Percentiles rank a stretch among this genome's conserved stretches.
Conservation (phyloP, 1,139 yeast species). For the Lodderomyces parapsilosis region DNA sequence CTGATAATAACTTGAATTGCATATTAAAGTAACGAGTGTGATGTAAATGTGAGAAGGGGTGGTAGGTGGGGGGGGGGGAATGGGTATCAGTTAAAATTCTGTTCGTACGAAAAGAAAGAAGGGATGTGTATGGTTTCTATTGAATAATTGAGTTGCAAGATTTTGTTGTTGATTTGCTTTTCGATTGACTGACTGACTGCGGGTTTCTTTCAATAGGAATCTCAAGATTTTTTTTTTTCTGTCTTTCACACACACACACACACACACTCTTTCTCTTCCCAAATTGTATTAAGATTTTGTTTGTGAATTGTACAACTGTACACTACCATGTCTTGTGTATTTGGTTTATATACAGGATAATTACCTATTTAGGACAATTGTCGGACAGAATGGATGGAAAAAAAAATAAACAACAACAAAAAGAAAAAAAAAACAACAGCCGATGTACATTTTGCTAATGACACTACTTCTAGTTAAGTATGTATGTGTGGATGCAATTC, state of each 20-base stretch:
- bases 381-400: background rate
- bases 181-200: background rate
- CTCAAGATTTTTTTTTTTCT: background rate
- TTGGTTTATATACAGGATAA: background rate
- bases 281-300: background rate
- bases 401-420: background rate
- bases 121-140: too few species aligned
- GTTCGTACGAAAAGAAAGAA: too few species aligned
- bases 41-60: background rate
- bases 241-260: too few species aligned
- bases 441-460: background rate
- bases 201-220: background rate
- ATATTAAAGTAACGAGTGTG: slow-evolving; percentile 16
- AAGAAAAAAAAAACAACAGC: background rate
- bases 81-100: slow-evolving; percentile 2
- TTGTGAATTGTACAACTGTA: background rate
- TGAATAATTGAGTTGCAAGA: too few species aligned
- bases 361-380: slow-evolving; percentile 1
- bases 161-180: background rate
- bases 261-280: background rate
- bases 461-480: background rate
- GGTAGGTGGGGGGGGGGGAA: background rate
- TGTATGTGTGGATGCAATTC: slow-evolving; percentile 1
- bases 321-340: background rate
- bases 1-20: slow-evolving; percentile 42